Conservation (phyloP, 2,329 filamentous ascomycete genomes). For the Sphaerostilbella broomeana region DNA sequence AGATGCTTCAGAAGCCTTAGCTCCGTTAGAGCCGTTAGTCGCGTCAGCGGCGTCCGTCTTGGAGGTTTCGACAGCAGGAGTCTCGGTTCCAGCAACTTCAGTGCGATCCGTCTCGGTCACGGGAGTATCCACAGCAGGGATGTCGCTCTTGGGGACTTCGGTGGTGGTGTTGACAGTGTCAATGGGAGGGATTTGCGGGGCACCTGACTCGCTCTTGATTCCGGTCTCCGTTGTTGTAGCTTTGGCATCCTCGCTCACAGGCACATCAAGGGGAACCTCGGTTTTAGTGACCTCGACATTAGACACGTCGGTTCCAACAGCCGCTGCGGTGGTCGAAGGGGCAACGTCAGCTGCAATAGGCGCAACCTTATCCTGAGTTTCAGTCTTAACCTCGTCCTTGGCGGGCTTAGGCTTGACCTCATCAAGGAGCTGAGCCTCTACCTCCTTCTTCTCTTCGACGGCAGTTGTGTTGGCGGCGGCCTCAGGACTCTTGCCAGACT, state of each 20-base stretch:
- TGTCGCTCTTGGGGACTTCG: slow-evolving; percentile 14
- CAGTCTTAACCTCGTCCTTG: slow-evolving; percentile 23
- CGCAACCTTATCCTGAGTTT: slow-evolving; percentile 2
- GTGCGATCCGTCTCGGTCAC: slow-evolving; percentile 17
- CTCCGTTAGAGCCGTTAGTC: slow-evolving; percentile 13
- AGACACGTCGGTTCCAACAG: slow-evolving; percentile 16
- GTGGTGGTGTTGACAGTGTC: slow-evolving; percentile 8
- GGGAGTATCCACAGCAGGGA: slow-evolving; percentile 12
- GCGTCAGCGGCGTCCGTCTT: slow-evolving; percentile 19
- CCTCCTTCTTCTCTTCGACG: slow-evolving; percentile 66
- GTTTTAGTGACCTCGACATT: slow-evolving; percentile 19
- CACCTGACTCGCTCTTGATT: slow-evolving; percentile 8
- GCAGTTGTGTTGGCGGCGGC: slow-evolving; percentile 62
- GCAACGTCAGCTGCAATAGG: slow-evolving; percentile 1
- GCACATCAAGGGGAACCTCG: slow-evolving; percentile 20
- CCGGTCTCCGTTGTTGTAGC: background rate
- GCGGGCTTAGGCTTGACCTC: slow-evolving; percentile 46
- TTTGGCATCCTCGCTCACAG: slow-evolving; percentile 26
- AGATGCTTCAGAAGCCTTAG: slow-evolving; percentile 15
- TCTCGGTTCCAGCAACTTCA: slow-evolving; percentile 10
- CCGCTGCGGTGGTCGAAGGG: slow-evolving; percentile 17
- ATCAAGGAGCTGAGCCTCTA: slow-evolving; percentile 67
- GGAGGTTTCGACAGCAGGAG: slow-evolving; percentile 13
- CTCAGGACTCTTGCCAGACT: slow-evolving; percentile 59
- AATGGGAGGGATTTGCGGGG: background rate